These are phyloP conservation scores for Chimonanthus praecox DNA, from an alignment of 164 flowering plant genomes.

Conservation along the genomic window DNA sequence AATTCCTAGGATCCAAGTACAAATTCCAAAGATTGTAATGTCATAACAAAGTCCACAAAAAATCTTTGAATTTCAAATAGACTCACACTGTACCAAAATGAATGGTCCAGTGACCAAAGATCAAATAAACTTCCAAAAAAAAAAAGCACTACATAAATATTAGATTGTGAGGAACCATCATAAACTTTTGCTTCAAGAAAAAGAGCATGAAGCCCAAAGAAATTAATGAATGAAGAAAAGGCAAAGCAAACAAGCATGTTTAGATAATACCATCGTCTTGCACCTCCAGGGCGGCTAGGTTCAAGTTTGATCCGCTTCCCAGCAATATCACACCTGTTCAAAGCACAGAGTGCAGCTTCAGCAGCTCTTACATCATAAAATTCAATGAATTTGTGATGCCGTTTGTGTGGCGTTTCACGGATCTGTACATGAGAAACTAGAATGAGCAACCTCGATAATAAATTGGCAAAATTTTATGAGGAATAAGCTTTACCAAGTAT, in stretches of 20 bases:
- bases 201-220: neutral
- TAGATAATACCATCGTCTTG: constrained; percentile 37
- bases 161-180: too few relatives aligned
- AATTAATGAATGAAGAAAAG: neutral
- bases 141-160: too few relatives aligned
- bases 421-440: constrained; percentile 38
- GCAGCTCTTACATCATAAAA: constrained; percentile 62
- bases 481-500: neutral
- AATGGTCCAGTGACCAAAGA: neutral
- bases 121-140: too few relatives aligned
- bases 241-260: constrained; percentile 4
- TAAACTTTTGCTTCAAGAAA: neutral
- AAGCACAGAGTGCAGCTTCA: constrained; percentile 64
- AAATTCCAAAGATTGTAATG: too few relatives aligned
- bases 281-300: constrained; percentile 32
- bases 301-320: constrained; percentile 49
- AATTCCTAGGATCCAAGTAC: neutral
- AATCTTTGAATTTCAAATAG: too few relatives aligned
- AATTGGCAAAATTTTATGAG: neutral
- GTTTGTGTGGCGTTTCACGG: constrained; percentile 46
- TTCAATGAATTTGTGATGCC: constrained; percentile 47
- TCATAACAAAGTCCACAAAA: neutral
- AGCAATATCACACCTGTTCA: constrained; percentile 62
- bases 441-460: neutral
- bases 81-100: neutral